Percentiles rank a stretch among this genome's conserved stretches.
Conservation (phyloP, 2,329 filamentous ascomycete species). For the Cladosporium oxysporum region DNA sequence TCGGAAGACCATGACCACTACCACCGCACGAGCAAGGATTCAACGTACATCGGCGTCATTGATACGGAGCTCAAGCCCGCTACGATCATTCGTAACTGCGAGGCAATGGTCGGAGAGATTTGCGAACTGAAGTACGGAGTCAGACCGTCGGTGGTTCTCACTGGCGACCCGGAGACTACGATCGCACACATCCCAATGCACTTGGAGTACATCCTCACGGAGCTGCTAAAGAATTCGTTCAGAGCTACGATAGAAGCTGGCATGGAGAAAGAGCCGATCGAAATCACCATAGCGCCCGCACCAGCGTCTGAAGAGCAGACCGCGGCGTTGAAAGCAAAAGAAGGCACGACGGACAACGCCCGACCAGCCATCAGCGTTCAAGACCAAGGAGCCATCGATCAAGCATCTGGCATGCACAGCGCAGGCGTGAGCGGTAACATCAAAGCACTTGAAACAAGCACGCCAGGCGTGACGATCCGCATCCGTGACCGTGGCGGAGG, state of each 20-base stretch:
- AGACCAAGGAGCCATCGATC: constrained; percentile 41
- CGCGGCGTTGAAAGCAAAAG: constrained; percentile 21
- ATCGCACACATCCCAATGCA: constrained; percentile 96
- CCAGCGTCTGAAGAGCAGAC: constrained; percentile 49
- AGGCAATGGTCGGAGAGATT: constrained; percentile 89
- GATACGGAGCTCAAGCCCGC: constrained; percentile 86
- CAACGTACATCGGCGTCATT: constrained; percentile 88
- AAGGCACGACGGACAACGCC: constrained; percentile 23
- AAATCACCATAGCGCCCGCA: constrained; percentile 83
- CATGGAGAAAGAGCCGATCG: constrained; percentile 77
- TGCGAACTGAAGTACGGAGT: constrained; percentile 96
- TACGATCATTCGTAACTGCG: constrained; percentile 78
- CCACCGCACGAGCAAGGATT: constrained; percentile 50
- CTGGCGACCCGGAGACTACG: constrained; percentile 81
- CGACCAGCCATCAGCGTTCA: constrained; percentile 34
- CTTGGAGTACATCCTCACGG: constrained; percentile 94
- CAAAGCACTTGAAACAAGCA: constrained; percentile 51
- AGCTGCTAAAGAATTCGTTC: constrained; percentile 95
- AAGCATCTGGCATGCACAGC: constrained; percentile 32
- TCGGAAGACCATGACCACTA: constrained; percentile 38
- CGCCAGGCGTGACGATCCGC: constrained; percentile 86
- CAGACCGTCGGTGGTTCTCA: constrained; percentile 75
- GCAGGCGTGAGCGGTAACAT: constrained; percentile 40
- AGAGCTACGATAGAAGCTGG: constrained; percentile 85
- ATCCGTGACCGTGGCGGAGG: constrained; percentile 95